Conservation (phyloP, 2,329 filamentous ascomycete genomes). For the Trichophyton schoenleinii region DNA sequence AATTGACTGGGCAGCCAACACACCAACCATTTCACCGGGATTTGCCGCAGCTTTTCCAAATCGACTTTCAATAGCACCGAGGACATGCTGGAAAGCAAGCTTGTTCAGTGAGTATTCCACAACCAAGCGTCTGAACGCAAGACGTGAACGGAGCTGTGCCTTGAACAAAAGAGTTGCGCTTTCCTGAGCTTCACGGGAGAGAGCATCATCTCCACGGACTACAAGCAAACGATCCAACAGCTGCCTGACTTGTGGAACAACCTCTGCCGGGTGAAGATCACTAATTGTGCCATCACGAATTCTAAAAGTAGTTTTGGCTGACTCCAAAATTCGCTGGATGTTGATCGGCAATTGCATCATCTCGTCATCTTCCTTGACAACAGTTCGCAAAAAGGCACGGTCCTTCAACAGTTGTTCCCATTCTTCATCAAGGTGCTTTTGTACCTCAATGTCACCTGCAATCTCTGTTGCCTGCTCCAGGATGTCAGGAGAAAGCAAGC, state of each 20-base stretch:
- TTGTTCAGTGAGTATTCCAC: slow-evolving; percentile 76
- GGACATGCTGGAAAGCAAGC: slow-evolving; percentile 79
- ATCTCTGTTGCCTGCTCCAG: slow-evolving; percentile 82
- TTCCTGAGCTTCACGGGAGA: slow-evolving; percentile 74
- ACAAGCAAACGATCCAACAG: slow-evolving; percentile 68
- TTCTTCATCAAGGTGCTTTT: slow-evolving; percentile 76
- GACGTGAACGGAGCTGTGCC: slow-evolving; percentile 71
- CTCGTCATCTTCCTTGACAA: slow-evolving; percentile 67
- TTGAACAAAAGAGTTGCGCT: slow-evolving; percentile 90
- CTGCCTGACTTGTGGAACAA: slow-evolving; percentile 64
- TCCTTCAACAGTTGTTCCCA: slow-evolving; percentile 67
- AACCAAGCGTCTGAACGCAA: slow-evolving; percentile 88
- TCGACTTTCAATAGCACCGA: slow-evolving; percentile 79
- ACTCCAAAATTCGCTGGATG: slow-evolving; percentile 78
- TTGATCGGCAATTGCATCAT: slow-evolving; percentile 88
- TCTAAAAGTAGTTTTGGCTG: slow-evolving; percentile 78
- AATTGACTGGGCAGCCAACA: slow-evolving; percentile 93
- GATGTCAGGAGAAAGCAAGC: slow-evolving; percentile 52
- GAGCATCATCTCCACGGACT: slow-evolving; percentile 68
- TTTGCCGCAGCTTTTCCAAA: slow-evolving; percentile 77
- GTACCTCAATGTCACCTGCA: slow-evolving; percentile 72
- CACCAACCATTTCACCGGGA: slow-evolving; percentile 97
- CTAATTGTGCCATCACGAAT: slow-evolving; percentile 76
- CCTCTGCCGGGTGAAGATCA: slow-evolving; percentile 77
- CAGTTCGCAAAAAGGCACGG: slow-evolving; percentile 58